Base-by-base conservation (phyloP, 169 alveolate species). In the Plasmodium fragile region DNA sequence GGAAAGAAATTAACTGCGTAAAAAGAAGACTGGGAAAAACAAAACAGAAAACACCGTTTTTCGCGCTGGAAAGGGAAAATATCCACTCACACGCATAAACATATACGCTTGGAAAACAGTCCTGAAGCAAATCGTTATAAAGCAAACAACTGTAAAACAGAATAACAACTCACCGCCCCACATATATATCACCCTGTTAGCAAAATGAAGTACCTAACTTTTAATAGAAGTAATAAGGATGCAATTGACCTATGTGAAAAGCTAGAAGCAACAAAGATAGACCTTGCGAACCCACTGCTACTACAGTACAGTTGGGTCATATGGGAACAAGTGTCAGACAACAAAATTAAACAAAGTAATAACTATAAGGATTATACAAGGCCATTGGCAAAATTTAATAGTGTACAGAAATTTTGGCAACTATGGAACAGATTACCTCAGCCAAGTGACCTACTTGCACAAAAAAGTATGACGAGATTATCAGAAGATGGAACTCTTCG, bases 281-380 rank as follows among this genome's bases (percentile, higher is more conserved):
- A 85, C 65, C 80, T 85, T 25, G 78, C 93, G 22, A 72, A 83
- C 92, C 96, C 90, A 30, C 43, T 96, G 73, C 95, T 97, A 43
- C 92, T 96, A 82, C 96, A 96, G 93, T 95, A 96, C 70, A 96
- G 94, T 92, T 96, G 98, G 98, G 98, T 96, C 10, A 96, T 96
- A 78, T 96, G 98, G 98, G 98, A 96, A 82, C 98, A 96, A 87
- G 95, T 93, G 59, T 92, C 89, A 59, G 92, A 83, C 52, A 96
- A 93, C 82, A 96, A 95, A 73, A 83, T 95, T 70, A 95, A 96
- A 39, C 95, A 93, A 69, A 93, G 92, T 45, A 78, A 81, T 49
- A 98, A 96, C 94, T 96, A 96, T 83, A 96, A 96, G 65, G 97
- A 95, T 85, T 97, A 96, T 85, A 96, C 98, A 71, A 96, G 95